Evolutionary conservation across 2,329 filamentous ascomycete species (phyloP), one percentile per base, ranked within the genome.

Genomic region (Phyllosticta citrichinensis): DNA sequence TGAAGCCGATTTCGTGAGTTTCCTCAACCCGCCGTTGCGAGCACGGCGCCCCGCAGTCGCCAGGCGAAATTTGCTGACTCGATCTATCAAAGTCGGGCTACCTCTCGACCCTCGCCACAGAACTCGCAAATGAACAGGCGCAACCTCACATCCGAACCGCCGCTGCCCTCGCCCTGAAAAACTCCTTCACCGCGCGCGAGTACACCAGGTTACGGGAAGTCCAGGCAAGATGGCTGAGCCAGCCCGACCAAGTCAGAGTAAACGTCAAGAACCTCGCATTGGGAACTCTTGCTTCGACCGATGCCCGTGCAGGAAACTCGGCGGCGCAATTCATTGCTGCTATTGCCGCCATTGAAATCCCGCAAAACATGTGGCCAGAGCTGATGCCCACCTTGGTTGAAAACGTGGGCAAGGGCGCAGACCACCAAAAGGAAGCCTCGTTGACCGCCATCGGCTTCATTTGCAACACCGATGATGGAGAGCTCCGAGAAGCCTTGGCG

Each of bases 391-490:
- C 83, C 35, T 82, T 99, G 67, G 94, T 99, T 66, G 88, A 93
- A 75, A 96, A 94, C 75, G 92, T 99, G 66, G 93, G 89, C 74
- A 85, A 87, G 66, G 94, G 93, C 66, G 84, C 82, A 69, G 88
- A 92, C 71, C 86, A 91, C 77, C 86, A 96, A 74, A 99, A 97
- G 81, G 92, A 97, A 79, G 83, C 92, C 52, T 97, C 93, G 53
- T 80, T 99, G 70, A 93, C 91, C 62, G 88, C 93, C n/a, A 97
- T 99, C 75, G 94, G 94, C 68, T 99, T 94, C 79, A 93, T 99
- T 69, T 99, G 94, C 82, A 94, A 99, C 76, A 93, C 89, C 68
- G 91, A 96, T 71, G 94, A 99, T 71, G 72, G 83, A 56, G 92
- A 97, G 63, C 83, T 99, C 57, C 85, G 94, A 66, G 83, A 89